Evolutionary conservation across 2,329 filamentous ascomycete species (phyloP).

Genomic region (Penicillium sp.): DNA sequence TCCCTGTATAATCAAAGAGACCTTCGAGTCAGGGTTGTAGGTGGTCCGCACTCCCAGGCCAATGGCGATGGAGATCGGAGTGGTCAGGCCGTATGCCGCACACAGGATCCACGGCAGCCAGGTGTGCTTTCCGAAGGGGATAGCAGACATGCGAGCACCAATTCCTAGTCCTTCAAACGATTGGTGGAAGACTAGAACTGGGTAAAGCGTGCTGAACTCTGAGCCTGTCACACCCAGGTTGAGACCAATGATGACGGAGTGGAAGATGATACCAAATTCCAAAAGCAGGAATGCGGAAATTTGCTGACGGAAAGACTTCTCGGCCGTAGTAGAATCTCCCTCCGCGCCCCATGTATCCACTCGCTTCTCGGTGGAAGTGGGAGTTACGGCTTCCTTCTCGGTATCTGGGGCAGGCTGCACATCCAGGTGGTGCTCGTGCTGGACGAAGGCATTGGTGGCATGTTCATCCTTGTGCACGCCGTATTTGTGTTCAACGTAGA

Average conservation of each 20-base stretch:
- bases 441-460: slow-evolving; percentile 8
- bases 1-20: slow-evolving; percentile 46
- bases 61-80: slow-evolving; percentile 50
- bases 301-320: slow-evolving; percentile 36
- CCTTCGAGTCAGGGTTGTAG: slow-evolving; percentile 42
- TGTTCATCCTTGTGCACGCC: slow-evolving; percentile 16
- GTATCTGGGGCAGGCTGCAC: slow-evolving; percentile 4
- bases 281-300: slow-evolving; percentile 47
- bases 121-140: slow-evolving; percentile 48
- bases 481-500: slow-evolving; percentile 21
- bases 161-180: slow-evolving; percentile 64
- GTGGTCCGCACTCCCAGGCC: slow-evolving; percentile 50
- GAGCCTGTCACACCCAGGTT: slow-evolving; percentile 59
- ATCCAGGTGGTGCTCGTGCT: slow-evolving; percentile 4
- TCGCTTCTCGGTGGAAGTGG: not conserved
- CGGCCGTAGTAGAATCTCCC: slow-evolving; percentile 4
- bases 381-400: slow-evolving; percentile 1
- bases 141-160: slow-evolving; percentile 59
- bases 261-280: slow-evolving; percentile 64
- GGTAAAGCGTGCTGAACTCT: slow-evolving; percentile 60
- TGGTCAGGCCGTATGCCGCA: slow-evolving; percentile 52
- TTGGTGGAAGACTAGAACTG: slow-evolving; percentile 64
- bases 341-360: slow-evolving; percentile 2
- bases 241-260: slow-evolving; percentile 64
- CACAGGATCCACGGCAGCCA: slow-evolving; percentile 55